A percentile compares a stretch with the other conserved stretches of the same genome.
Conservation (phyloP, 495 filamentous ascomycete species). For the Poronia punctata region DNA sequence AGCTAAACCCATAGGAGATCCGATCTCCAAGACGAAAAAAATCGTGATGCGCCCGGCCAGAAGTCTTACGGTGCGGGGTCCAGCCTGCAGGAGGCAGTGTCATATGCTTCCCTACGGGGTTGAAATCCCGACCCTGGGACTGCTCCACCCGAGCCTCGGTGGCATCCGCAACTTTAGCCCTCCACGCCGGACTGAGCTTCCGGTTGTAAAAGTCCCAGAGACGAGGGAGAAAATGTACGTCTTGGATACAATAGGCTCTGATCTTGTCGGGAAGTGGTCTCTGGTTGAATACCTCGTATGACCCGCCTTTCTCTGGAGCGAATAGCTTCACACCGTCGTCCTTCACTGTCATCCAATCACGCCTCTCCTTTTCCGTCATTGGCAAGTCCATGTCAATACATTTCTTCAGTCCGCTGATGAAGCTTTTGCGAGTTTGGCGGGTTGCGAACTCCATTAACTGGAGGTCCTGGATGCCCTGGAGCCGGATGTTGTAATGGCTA, state of each 20-base stretch:
- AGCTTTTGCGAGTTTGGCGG: slow-evolving; percentile 20
- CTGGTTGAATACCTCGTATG: slow-evolving; percentile 42
- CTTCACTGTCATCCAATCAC: slow-evolving; percentile 35
- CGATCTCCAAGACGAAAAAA: no score
- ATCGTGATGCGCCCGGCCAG: no score
- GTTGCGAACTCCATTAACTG: slow-evolving; percentile 51
- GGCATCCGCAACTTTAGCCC: slow-evolving; percentile 17
- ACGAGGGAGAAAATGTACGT: slow-evolving; percentile 37
- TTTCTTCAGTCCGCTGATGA: slow-evolving; percentile 32
- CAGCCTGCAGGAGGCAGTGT: slow-evolving; percentile 3
- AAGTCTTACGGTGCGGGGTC: no score
- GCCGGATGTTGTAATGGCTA: slow-evolving; percentile 30
- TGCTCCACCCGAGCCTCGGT: slow-evolving; percentile 18
- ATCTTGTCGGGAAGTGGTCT: slow-evolving; percentile 40
- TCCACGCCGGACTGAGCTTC: slow-evolving; percentile 20
- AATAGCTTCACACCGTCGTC: slow-evolving; percentile 33
- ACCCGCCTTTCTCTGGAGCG: slow-evolving; percentile 35
- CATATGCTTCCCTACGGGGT: slow-evolving; percentile 10
- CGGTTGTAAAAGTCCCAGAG: slow-evolving; percentile 24
- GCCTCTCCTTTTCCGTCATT: slow-evolving; percentile 11
- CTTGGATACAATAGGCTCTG: slow-evolving; percentile 40
- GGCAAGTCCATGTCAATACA: slow-evolving; percentile 38
- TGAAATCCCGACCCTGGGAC: slow-evolving; percentile 9
- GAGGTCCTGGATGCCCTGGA: slow-evolving; percentile 42
- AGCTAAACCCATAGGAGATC: no score